These are phyloP conservation scores for Dendryphion nanum DNA, from an alignment of 2,329 filamentous ascomycete genomes.

Conservation along the genomic window DNA sequence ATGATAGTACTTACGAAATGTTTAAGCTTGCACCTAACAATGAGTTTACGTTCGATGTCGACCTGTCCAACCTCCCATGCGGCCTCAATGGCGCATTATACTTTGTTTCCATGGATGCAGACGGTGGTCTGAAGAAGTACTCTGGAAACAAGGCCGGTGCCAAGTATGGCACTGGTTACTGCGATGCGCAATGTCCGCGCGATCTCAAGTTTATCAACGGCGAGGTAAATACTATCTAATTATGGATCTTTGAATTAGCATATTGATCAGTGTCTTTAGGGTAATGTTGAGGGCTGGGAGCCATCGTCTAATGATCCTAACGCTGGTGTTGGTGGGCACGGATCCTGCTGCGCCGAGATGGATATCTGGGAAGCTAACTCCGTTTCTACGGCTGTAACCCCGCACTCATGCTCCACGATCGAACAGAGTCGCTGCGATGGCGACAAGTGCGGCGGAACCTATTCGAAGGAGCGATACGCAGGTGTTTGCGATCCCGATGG, in stretches of 20 bases:
- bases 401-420: conserved; percentile 57
- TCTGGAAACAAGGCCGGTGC: conserved; percentile 47
- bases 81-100: conserved; percentile 64
- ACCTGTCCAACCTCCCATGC: conserved; percentile 24
- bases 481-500: conserved; percentile 64
- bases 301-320: conserved; percentile 53
- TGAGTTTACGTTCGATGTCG: conserved; percentile 29
- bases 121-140: conserved; percentile 55
- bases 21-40: conserved; percentile 18
- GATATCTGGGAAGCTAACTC: conserved; percentile 68
- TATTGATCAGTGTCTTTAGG: conserved; percentile 28
- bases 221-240: conserved; percentile 27
- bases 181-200: conserved; percentile 29
- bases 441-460: conserved; percentile 40
- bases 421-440: conserved; percentile 53
- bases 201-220: conserved; percentile 52
- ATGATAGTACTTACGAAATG: conserved; percentile 20
- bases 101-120: conserved; percentile 59
- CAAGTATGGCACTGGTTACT: conserved; percentile 52
- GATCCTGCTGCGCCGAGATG: conserved; percentile 65
- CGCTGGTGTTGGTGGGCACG: conserved; percentile 51
- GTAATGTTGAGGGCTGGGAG: conserved; percentile 53
- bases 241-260: neutral
- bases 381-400: conserved; percentile 60
- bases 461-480: conserved; percentile 53